Percentiles rank a stretch among this genome's conserved stretches.
Conservation (phyloP, 2,329 filamentous ascomycete genomes). For the Paradendryphiella salina region DNA sequence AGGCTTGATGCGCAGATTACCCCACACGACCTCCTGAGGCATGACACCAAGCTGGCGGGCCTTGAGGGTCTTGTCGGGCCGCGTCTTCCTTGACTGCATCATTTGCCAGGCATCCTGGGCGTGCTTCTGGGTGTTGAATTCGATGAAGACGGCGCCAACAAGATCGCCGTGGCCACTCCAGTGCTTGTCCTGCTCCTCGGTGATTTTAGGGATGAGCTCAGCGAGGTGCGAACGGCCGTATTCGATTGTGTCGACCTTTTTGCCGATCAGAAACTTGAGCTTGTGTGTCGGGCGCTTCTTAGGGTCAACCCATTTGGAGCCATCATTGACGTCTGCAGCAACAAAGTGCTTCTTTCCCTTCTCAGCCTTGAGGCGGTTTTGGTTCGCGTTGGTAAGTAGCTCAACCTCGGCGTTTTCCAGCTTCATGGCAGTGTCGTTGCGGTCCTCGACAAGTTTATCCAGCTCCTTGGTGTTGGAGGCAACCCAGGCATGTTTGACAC, state of each 20-base stretch:
- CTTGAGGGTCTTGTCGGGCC: conserved; percentile 42
- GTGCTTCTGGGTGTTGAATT: conserved; percentile 78
- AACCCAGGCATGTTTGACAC: conserved; percentile 53
- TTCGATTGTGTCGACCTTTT: conserved; percentile 72
- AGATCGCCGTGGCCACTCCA: conserved; percentile 67
- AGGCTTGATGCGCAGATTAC: conserved; percentile 48
- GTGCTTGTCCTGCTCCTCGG: conserved; percentile 68
- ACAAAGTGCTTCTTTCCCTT: conserved; percentile 54
- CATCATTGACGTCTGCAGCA: conserved; percentile 48
- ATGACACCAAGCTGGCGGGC: conserved; percentile 51
- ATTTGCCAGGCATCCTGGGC: conserved; percentile 86
- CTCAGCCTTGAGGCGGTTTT: conserved; percentile 66
- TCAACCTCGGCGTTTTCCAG: conserved; percentile 53
- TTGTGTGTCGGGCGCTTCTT: conserved; percentile 49
- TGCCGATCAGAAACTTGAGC: conserved; percentile 49
- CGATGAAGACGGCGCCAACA: conserved; percentile 80
- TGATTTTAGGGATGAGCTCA: conserved; percentile 71
- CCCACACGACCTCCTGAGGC: conserved; percentile 54
- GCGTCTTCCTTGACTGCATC: conserved; percentile 43
- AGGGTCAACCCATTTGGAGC: conserved; percentile 48
- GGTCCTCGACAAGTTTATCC: conserved; percentile 50
- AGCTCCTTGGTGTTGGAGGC: conserved; percentile 53
- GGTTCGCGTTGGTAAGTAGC: conserved; percentile 60
- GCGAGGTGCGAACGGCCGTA: conserved; percentile 77
- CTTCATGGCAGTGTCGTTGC: conserved; percentile 49